phyloP scores from a whole-genome alignment of 2,329 filamentous ascomycete genomes.

The Purpureocillium takamizusanense region DNA sequence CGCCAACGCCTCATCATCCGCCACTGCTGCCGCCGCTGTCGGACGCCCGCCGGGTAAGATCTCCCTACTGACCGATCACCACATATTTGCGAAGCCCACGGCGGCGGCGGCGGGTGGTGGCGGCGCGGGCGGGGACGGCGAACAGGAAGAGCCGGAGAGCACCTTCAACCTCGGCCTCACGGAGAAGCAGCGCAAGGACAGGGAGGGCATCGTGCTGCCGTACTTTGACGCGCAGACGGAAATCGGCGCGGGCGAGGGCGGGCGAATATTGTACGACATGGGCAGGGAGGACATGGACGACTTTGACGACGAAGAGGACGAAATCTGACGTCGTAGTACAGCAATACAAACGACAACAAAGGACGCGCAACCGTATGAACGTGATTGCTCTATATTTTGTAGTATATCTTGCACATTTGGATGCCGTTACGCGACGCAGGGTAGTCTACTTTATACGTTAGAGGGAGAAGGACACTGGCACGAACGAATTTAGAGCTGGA shows the following conservation, averaged over 20 bases:
- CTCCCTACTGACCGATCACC: conserved; percentile 67
- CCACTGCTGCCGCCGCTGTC: conserved; percentile 1
- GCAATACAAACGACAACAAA: background rate
- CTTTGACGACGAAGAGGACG: conserved; percentile 93
- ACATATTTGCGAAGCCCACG: conserved; percentile 48
- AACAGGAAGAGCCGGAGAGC: conserved; percentile 54
- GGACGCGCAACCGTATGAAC: too few species aligned
- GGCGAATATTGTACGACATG: conserved; percentile 94
- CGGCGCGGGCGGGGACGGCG: conserved; percentile 28
- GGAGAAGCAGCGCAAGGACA: conserved; percentile 77
- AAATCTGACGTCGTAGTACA: conserved; percentile 46
- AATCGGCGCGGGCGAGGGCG: conserved; percentile 71
- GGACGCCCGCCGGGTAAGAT: conserved; percentile 23
- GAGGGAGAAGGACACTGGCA: too few species aligned
- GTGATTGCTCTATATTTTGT: too few species aligned
- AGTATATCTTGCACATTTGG: too few species aligned
- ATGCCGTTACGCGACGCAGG: too few species aligned
- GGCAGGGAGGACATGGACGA: conserved; percentile 72
- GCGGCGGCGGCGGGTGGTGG: too few species aligned
- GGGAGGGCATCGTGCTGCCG: conserved; percentile 84
- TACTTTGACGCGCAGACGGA: conserved; percentile 95
- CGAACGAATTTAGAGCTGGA: too few species aligned
- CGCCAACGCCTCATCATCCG: too few species aligned
- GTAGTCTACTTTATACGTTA: too few species aligned
- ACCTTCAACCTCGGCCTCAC: conserved; percentile 85